phyloP scores from a whole-genome alignment of 2,329 filamentous ascomycete species.

The Verticillium albo-atrum region DNA sequence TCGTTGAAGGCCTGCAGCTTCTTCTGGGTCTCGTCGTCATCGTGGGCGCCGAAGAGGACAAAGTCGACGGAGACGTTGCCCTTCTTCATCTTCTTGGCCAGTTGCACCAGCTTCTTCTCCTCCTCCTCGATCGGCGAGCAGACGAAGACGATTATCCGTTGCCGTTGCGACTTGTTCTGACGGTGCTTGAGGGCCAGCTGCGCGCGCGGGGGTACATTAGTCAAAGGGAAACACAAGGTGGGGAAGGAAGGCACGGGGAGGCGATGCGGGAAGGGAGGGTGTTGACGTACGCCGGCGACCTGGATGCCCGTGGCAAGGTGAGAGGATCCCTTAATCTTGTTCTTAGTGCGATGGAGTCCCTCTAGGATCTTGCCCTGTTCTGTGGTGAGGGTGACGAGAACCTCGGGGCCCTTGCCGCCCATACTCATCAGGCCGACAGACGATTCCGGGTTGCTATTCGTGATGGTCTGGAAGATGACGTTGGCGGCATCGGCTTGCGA shows the following conservation, averaged over 20 bases:
- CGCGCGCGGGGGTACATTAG: slow-evolving; percentile 5
- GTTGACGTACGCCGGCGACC: slow-evolving; percentile 76
- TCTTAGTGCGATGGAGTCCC: slow-evolving; percentile 81
- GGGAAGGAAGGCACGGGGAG: not conserved
- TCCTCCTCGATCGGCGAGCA: slow-evolving; percentile 90
- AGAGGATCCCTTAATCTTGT: slow-evolving; percentile 84
- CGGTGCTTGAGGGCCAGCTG: slow-evolving; percentile 95
- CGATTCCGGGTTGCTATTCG: slow-evolving; percentile 91
- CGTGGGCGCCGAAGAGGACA: slow-evolving; percentile 88
- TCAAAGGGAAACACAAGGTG: slow-evolving; percentile 9
- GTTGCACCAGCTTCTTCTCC: slow-evolving; percentile 80
- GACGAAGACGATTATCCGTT: slow-evolving; percentile 94
- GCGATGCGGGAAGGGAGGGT: not conserved
- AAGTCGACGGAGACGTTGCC: slow-evolving; percentile 91
- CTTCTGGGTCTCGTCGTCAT: slow-evolving; percentile 81
- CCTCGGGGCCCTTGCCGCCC: slow-evolving; percentile 95
- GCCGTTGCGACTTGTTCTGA: slow-evolving; percentile 94
- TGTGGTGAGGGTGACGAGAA: slow-evolving; percentile 91
- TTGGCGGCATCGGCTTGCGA: slow-evolving; percentile 93
- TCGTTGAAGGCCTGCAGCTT: slow-evolving; percentile 94
- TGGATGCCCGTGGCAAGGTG: slow-evolving; percentile 93
- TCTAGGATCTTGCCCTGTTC: slow-evolving; percentile 95
- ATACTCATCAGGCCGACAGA: slow-evolving; percentile 98
- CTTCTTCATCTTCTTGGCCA: slow-evolving; percentile 99
- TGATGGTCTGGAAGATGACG: slow-evolving; percentile 93